Evolutionary conservation across 495 filamentous ascomycete species (phyloP), one percentile per base, ranked within the genome.

Genomic region (Neurospora sp.): DNA sequence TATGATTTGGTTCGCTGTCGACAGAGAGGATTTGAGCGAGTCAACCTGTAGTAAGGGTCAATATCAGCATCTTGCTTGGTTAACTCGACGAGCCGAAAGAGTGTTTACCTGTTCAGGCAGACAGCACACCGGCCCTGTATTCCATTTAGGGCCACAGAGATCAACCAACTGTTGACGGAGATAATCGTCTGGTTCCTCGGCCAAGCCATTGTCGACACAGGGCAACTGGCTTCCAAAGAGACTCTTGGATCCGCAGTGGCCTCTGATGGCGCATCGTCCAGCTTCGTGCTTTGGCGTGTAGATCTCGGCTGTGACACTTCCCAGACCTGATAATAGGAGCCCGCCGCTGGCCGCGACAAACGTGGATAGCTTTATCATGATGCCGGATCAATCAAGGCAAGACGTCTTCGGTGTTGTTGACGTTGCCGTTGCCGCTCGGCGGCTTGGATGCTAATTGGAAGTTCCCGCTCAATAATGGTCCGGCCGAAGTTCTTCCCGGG

Each of bases 181-280:
- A 31, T 88, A 85, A 4, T 87, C 85, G 36, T 90, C 88, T 11
- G 95, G 94, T 45, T 90, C 86, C 70, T 89, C 85, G 62, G 96
- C 96, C 45, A 90, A 85, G 24, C 85, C 94, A 81, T 99, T 99
- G 82, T 98, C 96, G n/a, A 94, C 89, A 78, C 94, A 98, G 9
- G 96, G 96, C 71, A 99, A 86, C 77, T 97, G 88, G 69, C 90
- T 88, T 21, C 93, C 93, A 78, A 97, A 98, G 76, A 95, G 90
- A 48, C 90, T 90, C 81, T 96, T 89, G 79, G 92, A 93, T 7
- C 95, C 96, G 79, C 96, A 99, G 74, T 96, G 89, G 6, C 94
- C 94, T 36, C 94, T 89, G 70, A 99, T 91, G 0, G 96, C 93
- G 83, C 96, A 99, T 75, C 96, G 89, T 15, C 96, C 96, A 69